Conservation (phyloP, 2,329 filamentous ascomycete species). For the Zymoseptoria brevis region DNA sequence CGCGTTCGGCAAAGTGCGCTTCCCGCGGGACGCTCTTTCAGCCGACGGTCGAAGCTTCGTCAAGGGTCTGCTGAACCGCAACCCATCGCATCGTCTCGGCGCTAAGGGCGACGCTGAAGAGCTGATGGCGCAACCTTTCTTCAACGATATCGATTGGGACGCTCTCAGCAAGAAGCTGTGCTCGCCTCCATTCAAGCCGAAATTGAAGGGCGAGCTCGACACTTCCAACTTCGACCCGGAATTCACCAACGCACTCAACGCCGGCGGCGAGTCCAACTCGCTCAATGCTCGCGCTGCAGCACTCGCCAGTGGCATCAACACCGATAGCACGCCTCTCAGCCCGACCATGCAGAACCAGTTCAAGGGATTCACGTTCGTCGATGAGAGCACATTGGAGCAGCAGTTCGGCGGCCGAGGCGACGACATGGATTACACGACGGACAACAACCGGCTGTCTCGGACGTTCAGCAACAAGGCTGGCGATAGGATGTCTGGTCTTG, state of each 20-base stretch:
- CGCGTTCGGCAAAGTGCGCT: slow-evolving; percentile 95
- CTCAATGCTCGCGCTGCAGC: slow-evolving; percentile 86
- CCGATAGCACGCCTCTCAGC: slow-evolving; percentile 83
- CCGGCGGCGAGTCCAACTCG: slow-evolving; percentile 67
- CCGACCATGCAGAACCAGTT: slow-evolving; percentile 97
- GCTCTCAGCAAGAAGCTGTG: slow-evolving; percentile 82
- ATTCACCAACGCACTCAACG: slow-evolving; percentile 89
- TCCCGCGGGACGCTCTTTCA: slow-evolving; percentile 88
- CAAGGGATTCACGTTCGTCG: slow-evolving; percentile 97
- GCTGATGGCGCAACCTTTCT: slow-evolving; percentile 90
- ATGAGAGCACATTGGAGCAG: slow-evolving; percentile 88
- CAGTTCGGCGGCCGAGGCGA: slow-evolving; percentile 51
- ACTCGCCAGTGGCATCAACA: slow-evolving; percentile 69
- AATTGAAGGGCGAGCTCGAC: slow-evolving; percentile 89
- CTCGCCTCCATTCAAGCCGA: slow-evolving; percentile 94
- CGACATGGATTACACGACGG: slow-evolving; percentile 35
- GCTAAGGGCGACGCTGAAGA: slow-evolving; percentile 88
- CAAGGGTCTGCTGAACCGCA: slow-evolving; percentile 92
- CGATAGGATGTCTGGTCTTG: slow-evolving; percentile 47
- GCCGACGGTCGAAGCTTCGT: slow-evolving; percentile 96
- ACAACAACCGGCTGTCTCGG: slow-evolving; percentile 25
- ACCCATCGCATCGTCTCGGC: slow-evolving; percentile 89
- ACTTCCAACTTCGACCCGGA: slow-evolving; percentile 98
- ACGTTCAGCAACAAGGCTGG: slow-evolving; percentile 33
- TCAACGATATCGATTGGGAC: slow-evolving; percentile 87